Conservation (phyloP, 208 protist species). For the Novymonas esmeraldas region DNA sequence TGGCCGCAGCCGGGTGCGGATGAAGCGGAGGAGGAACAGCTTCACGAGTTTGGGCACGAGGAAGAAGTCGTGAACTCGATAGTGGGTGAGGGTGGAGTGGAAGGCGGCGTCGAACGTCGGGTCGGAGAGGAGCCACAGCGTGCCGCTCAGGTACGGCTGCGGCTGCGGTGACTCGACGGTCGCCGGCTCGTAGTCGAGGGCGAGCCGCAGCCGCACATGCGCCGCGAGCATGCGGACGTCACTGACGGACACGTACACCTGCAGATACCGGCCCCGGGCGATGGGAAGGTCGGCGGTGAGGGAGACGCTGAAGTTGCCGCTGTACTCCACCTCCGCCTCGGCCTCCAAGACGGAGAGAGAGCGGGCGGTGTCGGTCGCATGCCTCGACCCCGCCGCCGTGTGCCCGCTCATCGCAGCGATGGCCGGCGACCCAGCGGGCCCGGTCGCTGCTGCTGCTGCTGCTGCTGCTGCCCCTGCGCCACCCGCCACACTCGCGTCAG, state of each 20-base stretch:
- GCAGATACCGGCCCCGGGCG: conserved; percentile 69
- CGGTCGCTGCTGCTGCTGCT: not conserved
- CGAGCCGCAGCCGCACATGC: conserved; percentile 56
- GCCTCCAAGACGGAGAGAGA: conserved; percentile 55
- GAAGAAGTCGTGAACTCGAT: conserved; percentile 75
- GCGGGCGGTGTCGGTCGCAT: conserved; percentile 25
- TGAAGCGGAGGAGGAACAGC: conserved; percentile 68
- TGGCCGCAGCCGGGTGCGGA: conserved; percentile 44
- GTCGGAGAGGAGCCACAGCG: conserved; percentile 83
- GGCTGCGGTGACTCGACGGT: conserved; percentile 66
- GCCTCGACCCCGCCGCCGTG: not conserved
- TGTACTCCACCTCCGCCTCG: conserved; percentile 85
- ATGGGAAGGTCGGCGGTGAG: conserved; percentile 75
- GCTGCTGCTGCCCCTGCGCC: not conserved
- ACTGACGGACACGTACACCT: conserved; percentile 64
- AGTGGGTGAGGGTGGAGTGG: conserved; percentile 61
- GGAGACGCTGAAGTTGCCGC: conserved; percentile 61
- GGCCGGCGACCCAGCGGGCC: not conserved
- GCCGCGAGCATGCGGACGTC: conserved; percentile 51
- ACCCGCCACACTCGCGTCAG: not conserved
- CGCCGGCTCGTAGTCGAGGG: conserved; percentile 64
- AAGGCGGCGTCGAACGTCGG: conserved; percentile 79
- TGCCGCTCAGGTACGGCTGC: conserved; percentile 66
- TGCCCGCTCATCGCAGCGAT: not conserved
- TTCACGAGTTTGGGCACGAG: conserved; percentile 64